Base-by-base conservation (phyloP, 2,329 filamentous ascomycete genomes). In the Rhexocercosporidium sp. region DNA sequence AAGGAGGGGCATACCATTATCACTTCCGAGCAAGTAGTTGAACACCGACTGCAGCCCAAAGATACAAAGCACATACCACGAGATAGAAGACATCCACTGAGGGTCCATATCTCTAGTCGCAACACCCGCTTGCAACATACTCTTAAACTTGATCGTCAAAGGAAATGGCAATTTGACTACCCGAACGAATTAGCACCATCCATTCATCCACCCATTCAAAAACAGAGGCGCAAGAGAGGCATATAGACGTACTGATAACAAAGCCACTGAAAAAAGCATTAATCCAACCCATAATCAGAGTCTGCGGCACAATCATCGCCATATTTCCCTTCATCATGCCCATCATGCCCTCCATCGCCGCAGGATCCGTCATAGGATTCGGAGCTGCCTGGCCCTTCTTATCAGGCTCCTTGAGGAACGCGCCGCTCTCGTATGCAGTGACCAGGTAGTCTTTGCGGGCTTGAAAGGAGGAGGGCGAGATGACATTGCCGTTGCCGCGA, bases 321-420 rank as follows among this genome's bases (percentile, higher is more conserved):
- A 99, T 97, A 78, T 99, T 97, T 66, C 94, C 94, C 87, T 99
- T 99, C 93, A 99, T 97, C 93, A 97, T 97, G 73, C 96, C 95
- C 96, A 99, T 99, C 96, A 99, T 99, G 73, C 94, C 95, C 78
- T 99, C 96, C 96, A 99, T 99, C 66, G 93, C 93, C 57, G 91
- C 91, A 25, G 96, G 96, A 79, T 99, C 96, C 12, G 91, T 92
- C 88, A 99, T 94, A 3, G 96, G 96, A 81, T 98, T 99, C 44
- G 93, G 89, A 22, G 94, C 91, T 3, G 94, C 91, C 81, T 97
- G 92, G 62, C 94, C 94, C 77, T 92, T 90, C 76, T 85, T 88
- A 64, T 96, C 92, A 1, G 94, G 94, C 70, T 96, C 92, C 78
- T 97, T 97, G 57, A 99, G 84, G 78, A 94, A 99, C 39, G 88